phyloP scores from a whole-genome alignment of 1,139 yeast species.

The Blastobotrys arbuscula region DNA sequence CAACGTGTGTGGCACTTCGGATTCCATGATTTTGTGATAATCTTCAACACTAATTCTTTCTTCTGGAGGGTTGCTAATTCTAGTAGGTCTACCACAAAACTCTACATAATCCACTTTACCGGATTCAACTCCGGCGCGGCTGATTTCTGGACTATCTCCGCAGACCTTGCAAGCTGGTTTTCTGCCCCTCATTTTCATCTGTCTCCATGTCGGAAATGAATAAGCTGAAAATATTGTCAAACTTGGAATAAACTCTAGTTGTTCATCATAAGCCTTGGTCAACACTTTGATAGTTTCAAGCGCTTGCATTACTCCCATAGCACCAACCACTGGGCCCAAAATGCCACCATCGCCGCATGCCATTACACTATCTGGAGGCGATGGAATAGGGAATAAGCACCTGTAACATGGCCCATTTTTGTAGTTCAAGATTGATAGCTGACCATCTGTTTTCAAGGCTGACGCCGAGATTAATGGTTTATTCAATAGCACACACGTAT shows the following conservation, averaged over 20 bases:
- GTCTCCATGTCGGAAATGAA: constrained; percentile 62
- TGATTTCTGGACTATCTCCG: constrained; percentile 46
- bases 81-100: constrained; percentile 65
- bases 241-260: constrained; percentile 55
- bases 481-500: constrained; percentile 64
- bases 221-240: constrained; percentile 68
- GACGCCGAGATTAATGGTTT: constrained; percentile 86
- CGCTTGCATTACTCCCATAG: constrained; percentile 86
- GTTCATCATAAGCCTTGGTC: constrained; percentile 45
- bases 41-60: constrained; percentile 52
- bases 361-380: constrained; percentile 75
- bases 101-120: constrained; percentile 55
- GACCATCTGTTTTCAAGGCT: constrained; percentile 90
- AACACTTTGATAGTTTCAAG: constrained; percentile 75
- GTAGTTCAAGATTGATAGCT: constrained; percentile 68
- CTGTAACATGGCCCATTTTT: constrained; percentile 85
- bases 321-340: constrained; percentile 90
- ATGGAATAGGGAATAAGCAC: constrained; percentile 88
- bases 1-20: constrained; percentile 33
- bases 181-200: constrained; percentile 73
- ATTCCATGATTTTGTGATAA: constrained; percentile 27
- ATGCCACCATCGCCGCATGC: constrained; percentile 96
- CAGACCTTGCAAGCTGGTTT: constrained; percentile 61
- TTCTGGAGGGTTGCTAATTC: constrained; percentile 35
- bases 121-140: constrained; percentile 41